Evolutionary conservation across 768 basidiomycete species (phyloP), one percentile per base, ranked within the genome.

Genomic region (Mycena crocata): DNA sequence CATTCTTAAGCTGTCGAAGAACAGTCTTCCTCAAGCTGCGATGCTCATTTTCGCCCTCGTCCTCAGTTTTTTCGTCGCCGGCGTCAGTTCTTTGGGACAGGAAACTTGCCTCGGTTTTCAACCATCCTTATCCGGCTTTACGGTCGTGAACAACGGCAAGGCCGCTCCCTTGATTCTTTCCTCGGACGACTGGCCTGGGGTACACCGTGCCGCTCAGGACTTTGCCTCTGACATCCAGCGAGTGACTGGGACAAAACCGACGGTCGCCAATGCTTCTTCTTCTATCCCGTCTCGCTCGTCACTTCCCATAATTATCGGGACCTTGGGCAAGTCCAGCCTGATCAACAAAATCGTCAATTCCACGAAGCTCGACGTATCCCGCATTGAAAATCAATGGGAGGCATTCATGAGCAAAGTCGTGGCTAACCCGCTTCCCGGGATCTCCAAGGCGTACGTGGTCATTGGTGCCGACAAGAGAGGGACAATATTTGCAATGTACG

Each of bases 381-480:
- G 79, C 0, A 83, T 92, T 50, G 73, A 86, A 62, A 90, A 90
- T 2, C 80, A 88, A 66, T 92, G 92, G 92, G 92, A 92, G 72
- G 74, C 86, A 0, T 92, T 86, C 76, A 72, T 87, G 67, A 79
- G 86, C 3, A 77, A 77, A 54, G 83, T 85, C 46, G 86, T 90
- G 8, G 76, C 80, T 45, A 85, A 87, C 62, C 88, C 89, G 6
- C 76, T 89, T 3, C 84, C 87, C 44, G 89, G 87, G 5, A 81
- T 91, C 24, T 75, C 80, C 28, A 84, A 83, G 57, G 91, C 88
- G 32, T 89, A 91, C 76, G 86, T 92, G 42, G 85, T 93, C 55
- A 83, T 89, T 66, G 91, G 91, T 14, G 81, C 88, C 2, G 91
- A 92, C 75, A 89, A 90, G 75, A 80, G 91, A 45, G 91, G 90